Percentiles rank a stretch among this genome's conserved stretches.
phyloP scores from a whole-genome alignment of 176 grass and related monocot genomes.

The Tillandsia fasciculata region DNA sequence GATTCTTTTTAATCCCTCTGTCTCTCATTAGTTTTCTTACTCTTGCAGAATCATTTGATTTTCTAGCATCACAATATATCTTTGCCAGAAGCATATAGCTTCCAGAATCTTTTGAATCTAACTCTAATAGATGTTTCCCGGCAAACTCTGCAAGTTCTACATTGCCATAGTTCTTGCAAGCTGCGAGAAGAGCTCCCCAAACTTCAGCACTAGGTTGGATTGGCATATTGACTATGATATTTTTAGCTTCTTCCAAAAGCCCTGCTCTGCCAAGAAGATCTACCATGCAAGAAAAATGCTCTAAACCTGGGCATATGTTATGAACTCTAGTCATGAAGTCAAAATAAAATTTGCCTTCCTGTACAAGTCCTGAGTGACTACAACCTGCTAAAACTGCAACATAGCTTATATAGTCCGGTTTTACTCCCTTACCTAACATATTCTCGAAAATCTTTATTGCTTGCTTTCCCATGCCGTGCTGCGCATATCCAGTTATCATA shows the following conservation, averaged over 20 bases:
- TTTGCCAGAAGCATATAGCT: slow-evolving; percentile 87
- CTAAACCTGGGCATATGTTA: slow-evolving; percentile 55
- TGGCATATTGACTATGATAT: slow-evolving; percentile 64
- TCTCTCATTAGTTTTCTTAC: slow-evolving; percentile 86
- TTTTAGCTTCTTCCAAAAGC: slow-evolving; percentile 63
- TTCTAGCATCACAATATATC: slow-evolving; percentile 75
- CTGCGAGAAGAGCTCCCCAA: slow-evolving; percentile 79
- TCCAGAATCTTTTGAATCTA: slow-evolving; percentile 74
- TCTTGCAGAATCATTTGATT: slow-evolving; percentile 63
- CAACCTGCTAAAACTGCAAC: slow-evolving; percentile 80
- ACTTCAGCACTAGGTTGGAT: slow-evolving; percentile 73
- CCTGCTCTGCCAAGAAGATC: slow-evolving; percentile 82
- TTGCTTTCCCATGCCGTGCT: slow-evolving; percentile 81
- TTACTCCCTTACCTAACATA: slow-evolving; percentile 47
- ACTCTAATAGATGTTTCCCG: slow-evolving; percentile 60
- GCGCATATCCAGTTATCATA: slow-evolving; percentile 94
- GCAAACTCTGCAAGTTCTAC: slow-evolving; percentile 64
- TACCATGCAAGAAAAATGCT: slow-evolving; percentile 94
- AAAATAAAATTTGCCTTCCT: slow-evolving; percentile 76
- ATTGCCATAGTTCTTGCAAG: slow-evolving; percentile 66
- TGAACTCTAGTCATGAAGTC: slow-evolving; percentile 59
- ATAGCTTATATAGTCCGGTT: slow-evolving; percentile 95
- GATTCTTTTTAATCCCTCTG: slow-evolving; percentile 80
- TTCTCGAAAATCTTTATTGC: slow-evolving; percentile 55
- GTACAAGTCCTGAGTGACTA: slow-evolving; percentile 72